A percentile compares a stretch with the other conserved stretches of the same genome.
Conservation (phyloP, 2,329 filamentous ascomycete species). For the Emmonsiellopsis sp. region DNA sequence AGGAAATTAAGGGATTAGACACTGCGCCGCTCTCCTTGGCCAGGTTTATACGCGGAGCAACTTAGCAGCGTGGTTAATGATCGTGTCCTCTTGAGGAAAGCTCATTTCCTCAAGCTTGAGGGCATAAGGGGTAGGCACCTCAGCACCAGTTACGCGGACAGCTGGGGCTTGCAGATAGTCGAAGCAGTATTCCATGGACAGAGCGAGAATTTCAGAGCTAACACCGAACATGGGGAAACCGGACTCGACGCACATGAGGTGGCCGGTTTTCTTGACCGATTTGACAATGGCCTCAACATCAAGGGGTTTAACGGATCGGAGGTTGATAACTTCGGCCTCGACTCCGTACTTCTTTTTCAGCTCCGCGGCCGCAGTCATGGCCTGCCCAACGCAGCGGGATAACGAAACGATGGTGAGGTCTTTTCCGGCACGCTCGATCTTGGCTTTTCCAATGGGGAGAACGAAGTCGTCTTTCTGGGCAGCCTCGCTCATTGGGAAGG, state of each 20-base stretch:
- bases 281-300: slow-evolving; percentile 93
- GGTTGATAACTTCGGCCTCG: slow-evolving; percentile 93
- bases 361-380: slow-evolving; percentile 75
- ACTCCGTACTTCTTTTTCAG: slow-evolving; percentile 96
- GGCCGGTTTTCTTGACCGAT: slow-evolving; percentile 97
- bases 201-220: slow-evolving; percentile 80
- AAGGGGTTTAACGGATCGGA: slow-evolving; percentile 93
- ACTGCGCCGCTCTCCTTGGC: too few relatives aligned
- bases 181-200: slow-evolving; percentile 96
- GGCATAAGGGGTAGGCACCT: slow-evolving; percentile 95
- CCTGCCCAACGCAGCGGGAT: slow-evolving; percentile 91
- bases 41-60: slow-evolving; percentile 62
- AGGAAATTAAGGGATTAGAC: too few relatives aligned
- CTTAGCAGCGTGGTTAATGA: slow-evolving; percentile 83
- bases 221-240: slow-evolving; percentile 96
- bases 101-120: slow-evolving; percentile 86
- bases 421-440: slow-evolving; percentile 93
- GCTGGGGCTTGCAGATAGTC: slow-evolving; percentile 95
- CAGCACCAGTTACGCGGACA: slow-evolving; percentile 87
- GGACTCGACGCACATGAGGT: slow-evolving; percentile 84
- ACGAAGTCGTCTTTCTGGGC: slow-evolving; percentile 96
- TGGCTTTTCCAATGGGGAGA: slow-evolving; percentile 95
- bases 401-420: slow-evolving; percentile 92
- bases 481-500: slow-evolving; percentile 95
- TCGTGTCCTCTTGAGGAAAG: slow-evolving; percentile 85